Conservation (phyloP, 2,329 filamentous ascomycete genomes). For the Cladosporium halotolerans region DNA sequence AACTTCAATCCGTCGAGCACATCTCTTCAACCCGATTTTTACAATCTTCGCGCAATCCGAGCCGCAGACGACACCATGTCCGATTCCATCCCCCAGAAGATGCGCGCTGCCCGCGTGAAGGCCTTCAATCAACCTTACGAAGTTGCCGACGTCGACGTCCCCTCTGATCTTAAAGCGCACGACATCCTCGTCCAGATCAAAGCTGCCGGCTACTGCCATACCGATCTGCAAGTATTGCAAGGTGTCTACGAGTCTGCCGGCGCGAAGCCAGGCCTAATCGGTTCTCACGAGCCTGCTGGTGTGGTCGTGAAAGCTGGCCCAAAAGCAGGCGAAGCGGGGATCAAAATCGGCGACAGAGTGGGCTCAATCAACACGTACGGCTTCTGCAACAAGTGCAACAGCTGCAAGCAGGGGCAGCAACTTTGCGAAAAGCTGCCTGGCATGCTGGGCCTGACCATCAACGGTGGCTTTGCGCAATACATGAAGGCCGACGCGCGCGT, state of each 20-base stretch:
- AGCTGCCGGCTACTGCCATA: conserved; percentile 13
- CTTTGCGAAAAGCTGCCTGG: conserved; percentile 10
- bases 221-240: conserved; percentile 10
- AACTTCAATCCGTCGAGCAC: background rate
- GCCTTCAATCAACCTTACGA: conserved; percentile 13
- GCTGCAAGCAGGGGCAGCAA: conserved; percentile 7
- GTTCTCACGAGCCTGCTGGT: conserved; percentile 10
- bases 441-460: conserved; percentile 11
- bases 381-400: conserved; percentile 11
- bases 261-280: conserved; percentile 9
- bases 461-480: conserved; percentile 11
- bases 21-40: background rate
- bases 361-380: conserved; percentile 9
- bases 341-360: conserved; percentile 7
- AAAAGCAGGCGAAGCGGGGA: conserved; percentile 1
- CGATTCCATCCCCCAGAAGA: conserved; percentile 8
- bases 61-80: background rate
- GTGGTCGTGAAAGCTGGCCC: conserved; percentile 7
- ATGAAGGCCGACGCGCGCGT: conserved; percentile 18
- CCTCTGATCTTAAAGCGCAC: conserved; percentile 3
- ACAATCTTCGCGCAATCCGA: background rate
- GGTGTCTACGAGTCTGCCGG: conserved; percentile 10
- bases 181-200: conserved; percentile 12
- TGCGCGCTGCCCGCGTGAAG: conserved; percentile 11
- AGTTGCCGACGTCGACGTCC: conserved; percentile 8